Base-by-base conservation (phyloP, 2,329 filamentous ascomycete genomes). In the Fusarium agapanthi region DNA sequence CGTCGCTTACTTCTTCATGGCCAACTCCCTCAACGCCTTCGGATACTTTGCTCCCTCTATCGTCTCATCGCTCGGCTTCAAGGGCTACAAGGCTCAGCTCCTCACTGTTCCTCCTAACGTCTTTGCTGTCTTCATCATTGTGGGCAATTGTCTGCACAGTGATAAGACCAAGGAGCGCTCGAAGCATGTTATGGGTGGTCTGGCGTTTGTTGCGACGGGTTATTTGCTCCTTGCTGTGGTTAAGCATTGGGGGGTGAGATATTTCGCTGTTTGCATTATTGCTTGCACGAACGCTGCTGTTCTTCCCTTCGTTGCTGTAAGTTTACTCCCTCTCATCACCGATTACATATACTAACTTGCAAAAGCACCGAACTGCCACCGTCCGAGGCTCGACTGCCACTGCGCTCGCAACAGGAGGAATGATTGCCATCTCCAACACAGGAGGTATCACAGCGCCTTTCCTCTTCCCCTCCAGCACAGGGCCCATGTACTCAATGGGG, bases 31-130 rank as follows among this genome's bases (percentile, higher is more conserved):
- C 65, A 80, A 80, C 69, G 78, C 81, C 4, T 77, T 81, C 12
- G 77, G 76, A 5, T 82, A 82, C 70, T 82, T 82, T 38, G 76
- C 78, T 1, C 81, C 81, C 5, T 79, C 80, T 2, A 82, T 82
- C 32, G 76, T 82, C 28, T 73, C 80, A 24, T 76, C 78, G 6
- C 79, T 82, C 16, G 80, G 81, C 22, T 82, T 81, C 65, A 67
- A 71, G 28, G 78, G 77, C 3, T 69, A 80, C 55, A 59, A 76
- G n/a, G 81, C 80, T 7, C 81, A 82, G 63, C 72, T 82, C 7
- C 70, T 82, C 26, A 82, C 80, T 4, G 80, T 82, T 2, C 81
- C 81, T 7, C 81, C 81, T 5, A 82, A 82, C 30, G 80, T 82
- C 32, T 78, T 81, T 55, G 79, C 80, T 16, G 77, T 82, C 15